These are phyloP conservation scores for Chaetomidium leptoderma DNA, from an alignment of 495 filamentous ascomycete species.

Conservation along the genomic window DNA sequence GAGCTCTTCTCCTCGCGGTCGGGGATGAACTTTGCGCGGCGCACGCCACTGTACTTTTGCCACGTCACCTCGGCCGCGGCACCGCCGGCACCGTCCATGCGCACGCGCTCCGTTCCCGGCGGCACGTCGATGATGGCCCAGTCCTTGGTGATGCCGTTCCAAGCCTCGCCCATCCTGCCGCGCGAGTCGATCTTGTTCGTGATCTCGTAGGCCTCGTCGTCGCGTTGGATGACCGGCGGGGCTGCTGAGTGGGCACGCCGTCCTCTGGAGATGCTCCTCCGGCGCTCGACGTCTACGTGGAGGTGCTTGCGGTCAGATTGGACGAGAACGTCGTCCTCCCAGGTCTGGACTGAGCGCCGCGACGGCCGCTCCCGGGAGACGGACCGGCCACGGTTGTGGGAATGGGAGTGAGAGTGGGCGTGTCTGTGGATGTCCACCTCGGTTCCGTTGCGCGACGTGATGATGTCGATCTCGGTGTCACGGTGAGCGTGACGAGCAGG, in stretches of 20 bases:
- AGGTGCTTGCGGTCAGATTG: conserved; percentile 57
- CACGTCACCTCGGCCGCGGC: conserved; percentile 65
- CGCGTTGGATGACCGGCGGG: conserved; percentile 37
- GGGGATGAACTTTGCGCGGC: conserved; percentile 62
- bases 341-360: conserved; percentile 25
- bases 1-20: conserved; percentile 38
- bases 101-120: conserved; percentile 69
- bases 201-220: conserved; percentile 65
- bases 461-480: conserved; percentile 54
- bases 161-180: conserved; percentile 61
- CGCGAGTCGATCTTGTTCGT: conserved; percentile 55
- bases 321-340: conserved; percentile 40
- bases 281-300: conserved; percentile 49
- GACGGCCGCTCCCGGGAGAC: conserved; percentile 35
- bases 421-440: conserved; percentile 48
- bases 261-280: conserved; percentile 33
- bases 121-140: conserved; percentile 78
- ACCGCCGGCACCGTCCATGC: conserved; percentile 69
- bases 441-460: conserved; percentile 42
- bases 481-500: conserved; percentile 37
- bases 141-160: conserved; percentile 62
- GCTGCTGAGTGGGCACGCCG: conserved; percentile 48
- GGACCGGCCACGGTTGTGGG: conserved; percentile 32
- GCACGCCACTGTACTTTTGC: conserved; percentile 71
- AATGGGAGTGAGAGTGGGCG: conserved; percentile 29